phyloP scores from a whole-genome alignment of 352 stramenopile species.

The Phytophthora sp. region DNA sequence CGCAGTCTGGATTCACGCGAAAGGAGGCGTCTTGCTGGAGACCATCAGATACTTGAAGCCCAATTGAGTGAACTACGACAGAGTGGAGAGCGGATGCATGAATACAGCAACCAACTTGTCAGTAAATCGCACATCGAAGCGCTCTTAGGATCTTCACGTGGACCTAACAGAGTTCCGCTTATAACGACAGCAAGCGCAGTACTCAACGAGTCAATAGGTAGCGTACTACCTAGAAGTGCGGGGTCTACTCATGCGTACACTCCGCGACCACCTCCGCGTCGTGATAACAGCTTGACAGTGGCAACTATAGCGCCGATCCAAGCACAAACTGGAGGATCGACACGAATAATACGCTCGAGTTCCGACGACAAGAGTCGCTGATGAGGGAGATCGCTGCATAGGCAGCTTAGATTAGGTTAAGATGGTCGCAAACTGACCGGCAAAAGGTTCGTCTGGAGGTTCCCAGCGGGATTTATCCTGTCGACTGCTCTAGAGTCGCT shows the following conservation, averaged over 20 bases:
- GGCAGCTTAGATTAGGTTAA: constrained; percentile 40
- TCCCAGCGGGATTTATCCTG: too few species aligned
- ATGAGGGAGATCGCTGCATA: constrained; percentile 16
- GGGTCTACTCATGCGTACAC: constrained; percentile 23
- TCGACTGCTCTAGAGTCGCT: constrained; percentile 49
- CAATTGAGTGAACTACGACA: constrained; percentile 50
- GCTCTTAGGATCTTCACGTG: constrained; percentile 14
- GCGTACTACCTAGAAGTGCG: not conserved
- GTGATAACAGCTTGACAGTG: constrained; percentile 11
- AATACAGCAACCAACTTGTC: constrained; percentile 73
- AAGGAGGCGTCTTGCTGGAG: constrained; percentile 31
- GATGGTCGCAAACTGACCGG: constrained; percentile 14
- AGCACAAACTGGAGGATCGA: not conserved
- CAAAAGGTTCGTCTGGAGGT: too few species aligned
- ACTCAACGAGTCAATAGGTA: not conserved
- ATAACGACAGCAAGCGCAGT: not conserved
- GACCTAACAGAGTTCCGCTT: not conserved
- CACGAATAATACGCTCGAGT: constrained; percentile 4
- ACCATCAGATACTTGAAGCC: constrained; percentile 46
- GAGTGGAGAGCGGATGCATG: constrained; percentile 49
- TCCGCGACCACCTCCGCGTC: constrained; percentile 20
- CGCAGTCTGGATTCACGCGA: constrained; percentile 44
- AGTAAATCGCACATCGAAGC: constrained; percentile 58
- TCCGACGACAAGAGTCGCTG: not conserved
- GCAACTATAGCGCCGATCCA: not conserved